These are phyloP conservation scores for Kodamaea neixiangensis DNA, from an alignment of 805 yeast genomes.

Conservation along the genomic window DNA sequence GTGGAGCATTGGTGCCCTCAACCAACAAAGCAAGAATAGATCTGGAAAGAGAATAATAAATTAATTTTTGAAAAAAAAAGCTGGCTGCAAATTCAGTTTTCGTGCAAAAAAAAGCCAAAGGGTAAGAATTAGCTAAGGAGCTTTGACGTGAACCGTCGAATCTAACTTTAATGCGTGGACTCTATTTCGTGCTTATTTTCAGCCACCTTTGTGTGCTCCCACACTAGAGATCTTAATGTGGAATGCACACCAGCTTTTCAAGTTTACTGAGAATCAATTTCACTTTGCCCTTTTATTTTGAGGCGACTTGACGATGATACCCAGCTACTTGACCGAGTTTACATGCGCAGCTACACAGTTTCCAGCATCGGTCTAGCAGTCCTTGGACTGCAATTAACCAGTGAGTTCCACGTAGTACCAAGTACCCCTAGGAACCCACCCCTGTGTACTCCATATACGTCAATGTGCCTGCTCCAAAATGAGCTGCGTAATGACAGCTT, in stretches of 20 bases:
- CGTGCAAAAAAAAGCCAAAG: background rate
- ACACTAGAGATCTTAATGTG: background rate
- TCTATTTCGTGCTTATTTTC: background rate
- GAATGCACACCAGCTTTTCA: constrained; percentile 1
- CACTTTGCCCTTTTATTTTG: background rate
- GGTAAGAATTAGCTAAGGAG: background rate
- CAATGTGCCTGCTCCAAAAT: background rate
- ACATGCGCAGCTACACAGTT: too few relatives aligned
- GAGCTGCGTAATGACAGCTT: background rate
- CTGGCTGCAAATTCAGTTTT: constrained; percentile 3
- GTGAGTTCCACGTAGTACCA: too few relatives aligned
- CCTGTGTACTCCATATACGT: too few relatives aligned
- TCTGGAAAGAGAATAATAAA: background rate
- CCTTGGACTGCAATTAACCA: too few relatives aligned
- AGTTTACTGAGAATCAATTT: background rate
- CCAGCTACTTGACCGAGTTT: background rate
- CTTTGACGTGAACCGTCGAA: background rate
- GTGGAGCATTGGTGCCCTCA: background rate
- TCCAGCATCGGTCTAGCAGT: too few relatives aligned
- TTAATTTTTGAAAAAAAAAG: background rate
- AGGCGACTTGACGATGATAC: background rate
- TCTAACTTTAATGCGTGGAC: background rate
- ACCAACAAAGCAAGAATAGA: background rate
- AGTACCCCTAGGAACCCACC: too few relatives aligned
- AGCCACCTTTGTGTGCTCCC: background rate